Percentiles rank a stretch among this genome's conserved stretches.
Evolutionary conservation across 768 basidiomycete species (phyloP).

Genomic region (Pulveroboletus frians): DNA sequence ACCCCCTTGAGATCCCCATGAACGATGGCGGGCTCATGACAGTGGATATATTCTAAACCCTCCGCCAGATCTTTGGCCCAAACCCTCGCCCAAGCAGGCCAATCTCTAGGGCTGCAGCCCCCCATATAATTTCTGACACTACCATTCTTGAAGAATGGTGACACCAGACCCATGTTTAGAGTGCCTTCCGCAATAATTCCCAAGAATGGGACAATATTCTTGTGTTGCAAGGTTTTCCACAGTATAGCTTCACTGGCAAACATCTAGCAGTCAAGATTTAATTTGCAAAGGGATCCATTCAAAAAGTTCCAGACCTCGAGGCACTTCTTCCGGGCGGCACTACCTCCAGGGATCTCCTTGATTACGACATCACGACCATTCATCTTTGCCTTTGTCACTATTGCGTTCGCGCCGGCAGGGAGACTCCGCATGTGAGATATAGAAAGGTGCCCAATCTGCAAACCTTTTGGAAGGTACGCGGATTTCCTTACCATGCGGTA

Average conservation of each 20-base stretch:
- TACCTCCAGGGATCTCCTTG: conserved; percentile 17
- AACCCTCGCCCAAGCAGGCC: conserved; percentile 3
- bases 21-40: conserved; percentile 26
- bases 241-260: conserved; percentile 27
- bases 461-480: conserved; percentile 17
- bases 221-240: conserved; percentile 23
- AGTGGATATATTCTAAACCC: conserved; percentile 23
- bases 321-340: not conserved
- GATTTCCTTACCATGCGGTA: conserved; percentile 30
- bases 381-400: conserved; percentile 16
- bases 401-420: conserved; percentile 17
- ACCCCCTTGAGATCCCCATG: conserved; percentile 41
- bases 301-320: conserved; percentile 10
- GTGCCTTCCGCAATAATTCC: conserved; percentile 13
- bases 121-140: conserved; percentile 12
- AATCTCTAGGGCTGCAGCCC: not conserved
- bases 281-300: not conserved
- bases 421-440: not conserved
- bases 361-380: conserved; percentile 18
- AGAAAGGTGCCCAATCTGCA: conserved; percentile 9
- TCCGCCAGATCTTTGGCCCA: conserved; percentile 17
- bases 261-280: conserved; percentile 9
- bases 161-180: conserved; percentile 19
- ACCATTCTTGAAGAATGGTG: conserved; percentile 20
- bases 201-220: conserved; percentile 24